Base-by-base conservation (phyloP, 2,329 filamentous ascomycete genomes). In the Aspergillus sclerotialis region DNA sequence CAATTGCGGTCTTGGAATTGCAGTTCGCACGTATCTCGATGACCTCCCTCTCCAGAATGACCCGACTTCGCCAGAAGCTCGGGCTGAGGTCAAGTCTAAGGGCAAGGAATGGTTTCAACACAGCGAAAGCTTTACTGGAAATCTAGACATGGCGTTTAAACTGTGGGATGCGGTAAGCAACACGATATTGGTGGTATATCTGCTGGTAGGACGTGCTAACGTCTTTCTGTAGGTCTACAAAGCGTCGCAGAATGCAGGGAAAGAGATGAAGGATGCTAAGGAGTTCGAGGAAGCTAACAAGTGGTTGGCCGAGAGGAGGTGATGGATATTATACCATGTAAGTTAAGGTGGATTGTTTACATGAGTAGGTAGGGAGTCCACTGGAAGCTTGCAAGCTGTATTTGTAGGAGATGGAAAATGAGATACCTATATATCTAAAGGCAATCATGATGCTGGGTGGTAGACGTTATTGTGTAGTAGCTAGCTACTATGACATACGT, bases 131-230 rank as follows among this genome's bases (percentile, higher is more conserved):
- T 73, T 80, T 43, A 60, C 65, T 13, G 70, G 61, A 11, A 79
- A 81, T 53, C 58, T 82, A 33, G 61, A 74, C 33, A 69, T 67
- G 39, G 77, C 76, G 3, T 82, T 79, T 55, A 69, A 69, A 38
- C 58, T 82, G 17, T 83, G 77, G 77, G 77, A 79, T 64, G 76
- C 78, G 37, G 74, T 78, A 62, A 61, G 73, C 69, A 10, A 16
- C 28, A 29, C 3, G 28, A 15, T 27, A 38, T 8, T 29, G 9
- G 36, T 9, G n/a, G 12, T 11, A 5, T 31, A 10, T 14, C 9
- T 3, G 17, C 15, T 12, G 18, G n/a, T 6, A 27, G 13, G n/a
- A 21, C 15, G 10, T 10, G 17, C 26, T 35, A 14, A 32, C 8
- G 12, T 23, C 36, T 27, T 21, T 25, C 18, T 11, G n/a, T 40